Evolutionary conservation across 495 filamentous ascomycete species (phyloP), one percentile per base, ranked within the genome.

Genomic region (Hypoxylon intermedium): DNA sequence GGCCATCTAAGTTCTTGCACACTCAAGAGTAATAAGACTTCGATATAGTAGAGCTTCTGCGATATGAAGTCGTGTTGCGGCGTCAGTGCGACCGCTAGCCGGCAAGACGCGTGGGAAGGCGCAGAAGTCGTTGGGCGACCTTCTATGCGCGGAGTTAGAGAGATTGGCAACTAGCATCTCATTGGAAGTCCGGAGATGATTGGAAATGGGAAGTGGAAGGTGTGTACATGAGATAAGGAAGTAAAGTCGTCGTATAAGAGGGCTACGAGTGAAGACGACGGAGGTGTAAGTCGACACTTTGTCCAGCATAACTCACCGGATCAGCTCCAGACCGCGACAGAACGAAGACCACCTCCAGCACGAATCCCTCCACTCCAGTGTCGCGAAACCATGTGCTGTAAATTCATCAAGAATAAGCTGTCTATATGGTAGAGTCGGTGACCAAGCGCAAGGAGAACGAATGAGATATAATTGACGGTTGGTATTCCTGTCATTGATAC

Each of bases 271-370:
- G 13, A 18, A 7, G 46, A 37, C n/a, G 58, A 42, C 13, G 20
- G 41, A 30, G n/a, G n/a, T 53, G 34, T 57, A 57, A 47, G 59
- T 52, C 20, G 37, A 7, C 7, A 26, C 31, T 20, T 45, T 40
- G 30, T 50, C 43, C 16, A 58, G 54, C 23, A 37, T 28, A 13
- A 52, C 61, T 43, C 50, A 59, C 50, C 38, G 40, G 50, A 60
- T 65, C 55, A 65, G 46, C 62, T 60, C 30, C 51, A 60, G 44
- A 64, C 61, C 56, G 62, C 62, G 62, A 65, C 51, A 23, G 44
- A 36, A 24, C 47, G 56, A 55, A 30, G 51, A 52, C 56, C 40
- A 56, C 62, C 62, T 30, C 62, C 62, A 36, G 60, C 56, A 60
- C 62, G 49, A 56, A 49, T 60, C 56, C 62, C 61, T 65, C 61